phyloP scores from a whole-genome alignment of 768 basidiomycete species.

The Mrakia frigida region DNA sequence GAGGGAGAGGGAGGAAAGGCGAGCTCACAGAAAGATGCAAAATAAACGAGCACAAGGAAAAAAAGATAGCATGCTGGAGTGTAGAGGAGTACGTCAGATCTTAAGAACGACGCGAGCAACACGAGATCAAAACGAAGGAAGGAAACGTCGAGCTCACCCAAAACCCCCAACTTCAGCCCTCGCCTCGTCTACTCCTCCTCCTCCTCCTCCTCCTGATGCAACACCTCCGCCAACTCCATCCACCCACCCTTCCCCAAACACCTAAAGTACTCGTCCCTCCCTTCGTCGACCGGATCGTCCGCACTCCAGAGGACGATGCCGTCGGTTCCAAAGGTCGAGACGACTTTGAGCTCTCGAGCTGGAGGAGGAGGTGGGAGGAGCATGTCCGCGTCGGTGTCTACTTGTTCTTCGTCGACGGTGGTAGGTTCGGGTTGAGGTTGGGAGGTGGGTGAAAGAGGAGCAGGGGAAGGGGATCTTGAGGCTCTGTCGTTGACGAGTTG shows the following conservation, averaged over 20 bases:
- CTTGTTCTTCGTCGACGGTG: neutral
- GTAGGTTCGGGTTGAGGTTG: neutral
- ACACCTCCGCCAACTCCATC: slow-evolving; percentile 23
- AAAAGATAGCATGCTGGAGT: too few species aligned
- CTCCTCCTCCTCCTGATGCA: slow-evolving; percentile 24
- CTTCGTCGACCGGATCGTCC: slow-evolving; percentile 29
- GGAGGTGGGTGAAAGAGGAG: neutral
- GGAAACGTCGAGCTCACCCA: neutral
- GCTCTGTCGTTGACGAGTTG: neutral
- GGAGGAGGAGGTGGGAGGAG: neutral
- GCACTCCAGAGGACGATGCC: slow-evolving; percentile 29
- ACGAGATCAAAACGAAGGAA: neutral
- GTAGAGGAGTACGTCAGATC: too few species aligned
- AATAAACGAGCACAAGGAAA: neutral
- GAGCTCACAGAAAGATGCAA: neutral
- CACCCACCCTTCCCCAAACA: slow-evolving; percentile 20
- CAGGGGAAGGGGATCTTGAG: neutral
- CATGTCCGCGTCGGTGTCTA: neutral
- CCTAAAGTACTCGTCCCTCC: slow-evolving; percentile 29
- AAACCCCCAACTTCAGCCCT: neutral
- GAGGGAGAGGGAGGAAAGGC: neutral
- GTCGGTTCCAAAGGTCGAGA: slow-evolving; percentile 11
- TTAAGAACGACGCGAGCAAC: too few species aligned
- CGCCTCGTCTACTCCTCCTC: neutral
- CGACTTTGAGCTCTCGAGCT: slow-evolving; percentile 11